Evolutionary conservation across 192 early-diverging fungal species (phyloP).

Genomic region (Podila minutissima): DNA sequence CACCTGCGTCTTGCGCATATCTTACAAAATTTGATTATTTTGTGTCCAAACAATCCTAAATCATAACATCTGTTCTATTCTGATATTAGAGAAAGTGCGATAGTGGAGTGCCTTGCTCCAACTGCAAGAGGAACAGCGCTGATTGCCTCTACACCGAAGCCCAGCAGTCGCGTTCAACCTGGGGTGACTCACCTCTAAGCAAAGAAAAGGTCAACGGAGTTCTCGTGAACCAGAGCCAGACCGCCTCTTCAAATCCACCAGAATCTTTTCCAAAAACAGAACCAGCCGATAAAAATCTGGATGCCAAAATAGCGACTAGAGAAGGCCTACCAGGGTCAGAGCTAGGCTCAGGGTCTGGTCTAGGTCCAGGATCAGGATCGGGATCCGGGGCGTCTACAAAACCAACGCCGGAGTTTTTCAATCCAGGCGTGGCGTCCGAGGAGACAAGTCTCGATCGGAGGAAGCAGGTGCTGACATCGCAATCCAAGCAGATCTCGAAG

Average conservation of each 20-base stretch:
- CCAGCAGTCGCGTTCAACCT: conserved; percentile 44
- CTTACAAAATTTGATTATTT: no score
- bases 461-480: conserved; percentile 13
- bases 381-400: not conserved
- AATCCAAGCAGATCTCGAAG: conserved; percentile 40
- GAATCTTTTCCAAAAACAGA: not conserved
- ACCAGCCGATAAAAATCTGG: not conserved
- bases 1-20: no score
- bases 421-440: conserved; percentile 18
- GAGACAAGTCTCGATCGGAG: conserved; percentile 14
- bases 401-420: conserved; percentile 3
- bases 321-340: not conserved
- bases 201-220: conserved; percentile 41
- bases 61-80: not conserved
- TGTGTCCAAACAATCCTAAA: no score
- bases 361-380: not conserved
- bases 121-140: conserved; percentile 46
- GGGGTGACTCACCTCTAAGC: conserved; percentile 45
- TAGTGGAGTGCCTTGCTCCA: conserved; percentile 47
- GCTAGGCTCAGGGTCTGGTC: not conserved
- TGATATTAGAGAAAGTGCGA: conserved; percentile 36
- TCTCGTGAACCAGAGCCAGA: not conserved
- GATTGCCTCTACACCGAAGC: conserved; percentile 49
- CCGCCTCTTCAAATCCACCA: not conserved
- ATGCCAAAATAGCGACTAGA: not conserved